Base-by-base conservation (phyloP, 1,284 basidiomycete genomes). In the Sphagnurus paluster region DNA sequence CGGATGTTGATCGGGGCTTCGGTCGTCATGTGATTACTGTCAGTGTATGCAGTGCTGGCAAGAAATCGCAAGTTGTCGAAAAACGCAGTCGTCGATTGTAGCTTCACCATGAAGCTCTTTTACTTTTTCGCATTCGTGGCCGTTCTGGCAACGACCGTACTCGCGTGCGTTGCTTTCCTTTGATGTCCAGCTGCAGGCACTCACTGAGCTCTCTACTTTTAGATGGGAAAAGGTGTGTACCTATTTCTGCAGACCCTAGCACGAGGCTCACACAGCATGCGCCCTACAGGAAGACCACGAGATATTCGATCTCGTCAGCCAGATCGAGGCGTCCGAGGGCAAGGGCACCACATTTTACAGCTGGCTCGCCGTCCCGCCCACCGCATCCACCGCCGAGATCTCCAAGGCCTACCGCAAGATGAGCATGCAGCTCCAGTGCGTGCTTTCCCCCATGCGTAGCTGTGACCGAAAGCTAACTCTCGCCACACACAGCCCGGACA, bases 241-340 rank as follows among this genome's bases (percentile, higher is more conserved):
- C 19, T 25, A n/a, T n/a, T n/a, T n/a, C n/a, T n/a, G n/a, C n/a
- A n/a, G n/a, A n/a, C n/a, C n/a, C n/a, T n/a, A n/a, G n/a, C n/a
- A n/a, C n/a, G n/a, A n/a, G n/a, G n/a, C n/a, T n/a, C n/a, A n/a
- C 7, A 16, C 20, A 35, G 32, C 32, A 17, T n/a, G n/a, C 23
- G 17, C 30, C n/a, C 10, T 20, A 25, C 30, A 93, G 84, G 87
- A 93, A 67, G 92, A 95, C 71, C 79, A 94, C 72, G 94, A 98
- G 68, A 94, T 98, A 43, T 98, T 98, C 61, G 94, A 97, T 69
- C 77, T 98, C n/a, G 93, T 97, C 47, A 80, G 80, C 53, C 89
- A 80, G 5, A 68, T 98, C 25, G 86, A 96, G 68, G 70, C 72
- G 1, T 74, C 89, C 2, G 93, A 96, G 74, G 94, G 91, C 44